These are phyloP conservation scores for Acidomyces sp. DNA, from an alignment of 495 filamentous ascomycete genomes.

Conservation along the genomic window DNA sequence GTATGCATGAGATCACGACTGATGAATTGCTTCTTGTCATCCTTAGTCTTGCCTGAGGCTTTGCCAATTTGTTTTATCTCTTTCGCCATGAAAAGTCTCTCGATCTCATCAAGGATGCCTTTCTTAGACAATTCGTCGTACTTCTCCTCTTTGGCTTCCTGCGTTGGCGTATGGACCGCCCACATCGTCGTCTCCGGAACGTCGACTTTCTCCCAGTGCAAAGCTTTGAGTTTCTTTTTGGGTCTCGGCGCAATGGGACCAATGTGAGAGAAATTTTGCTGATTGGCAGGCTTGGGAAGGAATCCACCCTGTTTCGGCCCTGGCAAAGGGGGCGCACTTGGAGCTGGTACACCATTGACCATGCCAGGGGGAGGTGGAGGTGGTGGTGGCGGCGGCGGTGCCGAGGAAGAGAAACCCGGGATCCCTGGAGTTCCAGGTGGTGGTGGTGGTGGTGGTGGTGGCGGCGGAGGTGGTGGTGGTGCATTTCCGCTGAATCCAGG, in stretches of 20 bases:
- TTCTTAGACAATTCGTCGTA: slow-evolving; percentile 83
- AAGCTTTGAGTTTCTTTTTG: slow-evolving; percentile 97
- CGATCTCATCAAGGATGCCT: slow-evolving; percentile 92
- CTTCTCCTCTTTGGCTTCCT: slow-evolving; percentile 80
- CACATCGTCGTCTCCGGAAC: slow-evolving; percentile 87
- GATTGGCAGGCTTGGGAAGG: slow-evolving; percentile 20
- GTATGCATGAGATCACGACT: slow-evolving; percentile 80
- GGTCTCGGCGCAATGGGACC: slow-evolving; percentile 57
- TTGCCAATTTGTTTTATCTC: slow-evolving; percentile 81
- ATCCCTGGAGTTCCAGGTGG: slow-evolving; percentile 36
- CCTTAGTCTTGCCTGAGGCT: slow-evolving; percentile 50
- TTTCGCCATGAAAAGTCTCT: slow-evolving; percentile 93
- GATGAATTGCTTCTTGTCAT: slow-evolving; percentile 96
- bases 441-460: slow-evolving; percentile 30
- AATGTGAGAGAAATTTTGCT: slow-evolving; percentile 12
- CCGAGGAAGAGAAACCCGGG: slow-evolving; percentile 32
- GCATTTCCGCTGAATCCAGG: slow-evolving; percentile 32
- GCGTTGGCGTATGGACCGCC: slow-evolving; percentile 72
- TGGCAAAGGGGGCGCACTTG: slow-evolving; percentile 29
- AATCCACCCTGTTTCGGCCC: slow-evolving; percentile 32
- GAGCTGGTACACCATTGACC: slow-evolving; percentile 28
- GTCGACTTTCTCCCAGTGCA: slow-evolving; percentile 99
- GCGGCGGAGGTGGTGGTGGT: slow-evolving; percentile 20
- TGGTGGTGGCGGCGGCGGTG: slow-evolving; percentile 33
- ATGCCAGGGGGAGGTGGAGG: slow-evolving; percentile 36